A percentile compares a stretch with the other conserved stretches of the same genome.
phyloP scores from a whole-genome alignment of 1,284 basidiomycete species.

The Trametes pubescens region DNA sequence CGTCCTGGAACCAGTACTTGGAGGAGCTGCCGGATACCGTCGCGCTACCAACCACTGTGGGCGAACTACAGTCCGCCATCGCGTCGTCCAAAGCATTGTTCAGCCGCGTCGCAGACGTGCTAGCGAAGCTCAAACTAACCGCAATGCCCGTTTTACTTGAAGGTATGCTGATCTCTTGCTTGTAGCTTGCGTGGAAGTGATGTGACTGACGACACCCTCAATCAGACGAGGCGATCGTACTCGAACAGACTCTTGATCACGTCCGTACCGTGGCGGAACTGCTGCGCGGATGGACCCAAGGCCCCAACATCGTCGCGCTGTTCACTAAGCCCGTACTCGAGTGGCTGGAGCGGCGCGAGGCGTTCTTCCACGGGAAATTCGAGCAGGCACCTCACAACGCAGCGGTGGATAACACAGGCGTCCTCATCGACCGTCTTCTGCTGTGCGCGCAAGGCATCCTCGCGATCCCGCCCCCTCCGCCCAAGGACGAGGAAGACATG shows the following conservation, averaged over 20 bases:
- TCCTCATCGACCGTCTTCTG: conserved; percentile 63
- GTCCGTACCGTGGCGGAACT: conserved; percentile 28
- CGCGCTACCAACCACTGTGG: conserved; percentile 11
- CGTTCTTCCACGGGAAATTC: conserved; percentile 19
- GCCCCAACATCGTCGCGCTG: conserved; percentile 53
- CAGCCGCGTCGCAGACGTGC: conserved; percentile 35
- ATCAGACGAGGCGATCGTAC: conserved; percentile 28
- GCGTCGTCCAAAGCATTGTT: conserved; percentile 23
- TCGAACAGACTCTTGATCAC: conserved; percentile 27
- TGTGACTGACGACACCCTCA: background rate
- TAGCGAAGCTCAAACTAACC: conserved; percentile 43
- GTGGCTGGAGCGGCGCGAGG: conserved; percentile 53
- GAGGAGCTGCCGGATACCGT: conserved; percentile 18
- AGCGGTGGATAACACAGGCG: conserved; percentile 40
- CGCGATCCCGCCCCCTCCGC: conserved; percentile 20
- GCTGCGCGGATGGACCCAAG: conserved; percentile 46
- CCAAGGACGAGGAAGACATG: conserved; percentile 20
- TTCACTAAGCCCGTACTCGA: conserved; percentile 56
- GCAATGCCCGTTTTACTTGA: conserved; percentile 45
- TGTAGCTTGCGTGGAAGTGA: background rate
- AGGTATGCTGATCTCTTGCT: conserved; percentile 44
- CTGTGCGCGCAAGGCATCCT: conserved; percentile 51
- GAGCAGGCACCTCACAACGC: conserved; percentile 4
- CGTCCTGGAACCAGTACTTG: conserved; percentile 27
- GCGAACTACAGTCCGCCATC: conserved; percentile 24